Base-by-base conservation (phyloP, 2,329 filamentous ascomycete species). In the Fusarium albidum region DNA sequence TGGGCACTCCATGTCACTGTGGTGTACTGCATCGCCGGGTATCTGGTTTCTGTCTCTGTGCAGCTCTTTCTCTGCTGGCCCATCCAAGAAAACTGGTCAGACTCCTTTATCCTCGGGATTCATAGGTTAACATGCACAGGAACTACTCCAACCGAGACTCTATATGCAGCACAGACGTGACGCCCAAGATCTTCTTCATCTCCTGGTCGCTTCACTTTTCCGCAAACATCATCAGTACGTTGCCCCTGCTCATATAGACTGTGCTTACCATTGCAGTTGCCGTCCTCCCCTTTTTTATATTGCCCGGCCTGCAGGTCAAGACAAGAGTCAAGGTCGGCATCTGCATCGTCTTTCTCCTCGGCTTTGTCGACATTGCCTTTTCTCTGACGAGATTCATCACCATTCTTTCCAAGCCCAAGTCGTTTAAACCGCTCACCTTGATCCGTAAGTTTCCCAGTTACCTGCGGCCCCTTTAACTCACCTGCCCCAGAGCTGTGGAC, bases 61-160 rank as follows among this genome's bases (percentile, higher is more conserved):
- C 18, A 39, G 17, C 15, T 48, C 4, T 48, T 48, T 26, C 27
- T 48, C 5, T 39, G 33, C 17, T 48, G 14, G 10, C 44, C 44
- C 6, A 40, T 48, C 7, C 12, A 48, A 8, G 28, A 27, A n/a
- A 48, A 48, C 28, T 48, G 44, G 44, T 40, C 12, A 25, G 44
- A 21, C 21, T 21, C 21, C 21, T 21, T 7, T 21, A 4, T 21
- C 7, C 7, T 5, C 7, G 21, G 21, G 4, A 21, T 7, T 21
- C n/a, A n/a, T n/a, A n/a, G n/a, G n/a, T n/a, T n/a, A n/a, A n/a
- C n/a, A n/a, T n/a, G n/a, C n/a, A n/a, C n/a, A 21, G 21, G 21
- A 21, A 21, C 21, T 21, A 21, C 7, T 21, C 21, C 21, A 7
- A 21, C 7, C 21, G 21, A 7, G 21, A 21, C 21, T 21, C 21